Evolutionary conservation across 2,329 filamentous ascomycete genomes (phyloP).

Genomic region (Onygenales sp.): DNA sequence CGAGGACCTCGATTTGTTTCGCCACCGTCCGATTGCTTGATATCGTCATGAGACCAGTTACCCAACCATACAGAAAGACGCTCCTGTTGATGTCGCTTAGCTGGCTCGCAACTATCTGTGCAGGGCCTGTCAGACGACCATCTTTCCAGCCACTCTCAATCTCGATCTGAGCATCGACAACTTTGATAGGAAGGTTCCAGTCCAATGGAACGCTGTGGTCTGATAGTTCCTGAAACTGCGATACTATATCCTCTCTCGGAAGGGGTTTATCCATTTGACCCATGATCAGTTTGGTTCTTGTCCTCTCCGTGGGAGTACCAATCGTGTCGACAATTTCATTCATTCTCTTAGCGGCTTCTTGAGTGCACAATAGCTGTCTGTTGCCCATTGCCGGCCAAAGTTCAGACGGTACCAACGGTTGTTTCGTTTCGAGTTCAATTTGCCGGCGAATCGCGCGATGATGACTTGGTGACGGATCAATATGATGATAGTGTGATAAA

Average conservation of each 20-base stretch:
- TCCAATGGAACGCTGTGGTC: constrained; percentile 43
- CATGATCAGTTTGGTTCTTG: constrained; percentile 51
- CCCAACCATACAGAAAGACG: constrained; percentile 67
- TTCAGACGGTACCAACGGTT: constrained; percentile 50
- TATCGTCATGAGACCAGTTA: constrained; percentile 52
- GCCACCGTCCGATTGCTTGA: constrained; percentile 61
- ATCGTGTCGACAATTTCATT: constrained; percentile 56
- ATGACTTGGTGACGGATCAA: constrained; percentile 41
- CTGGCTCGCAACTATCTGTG: constrained; percentile 32
- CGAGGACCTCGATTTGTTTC: constrained; percentile 52
- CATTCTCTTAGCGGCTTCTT: constrained; percentile 56
- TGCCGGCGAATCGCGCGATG: constrained; percentile 55
- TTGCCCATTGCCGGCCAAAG: constrained; percentile 53
- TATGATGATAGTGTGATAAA: constrained; percentile 50
- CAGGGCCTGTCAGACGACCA: constrained; percentile 38
- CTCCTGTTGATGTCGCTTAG: constrained; percentile 56
- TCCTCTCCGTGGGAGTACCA: constrained; percentile 51
- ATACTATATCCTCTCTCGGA: constrained; percentile 23
- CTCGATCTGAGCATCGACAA: constrained; percentile 42
- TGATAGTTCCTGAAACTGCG: constrained; percentile 38
- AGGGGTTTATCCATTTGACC: constrained; percentile 31
- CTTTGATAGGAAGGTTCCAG: constrained; percentile 53
- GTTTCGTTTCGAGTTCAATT: constrained; percentile 53
- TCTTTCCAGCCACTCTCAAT: constrained; percentile 22
- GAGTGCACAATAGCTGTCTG: constrained; percentile 55